A percentile compares a stretch with the other conserved stretches of the same genome.
Evolutionary conservation across 345 rosid species (phyloP).

Genomic region (rapeseed (Brassica napus)): DNA sequence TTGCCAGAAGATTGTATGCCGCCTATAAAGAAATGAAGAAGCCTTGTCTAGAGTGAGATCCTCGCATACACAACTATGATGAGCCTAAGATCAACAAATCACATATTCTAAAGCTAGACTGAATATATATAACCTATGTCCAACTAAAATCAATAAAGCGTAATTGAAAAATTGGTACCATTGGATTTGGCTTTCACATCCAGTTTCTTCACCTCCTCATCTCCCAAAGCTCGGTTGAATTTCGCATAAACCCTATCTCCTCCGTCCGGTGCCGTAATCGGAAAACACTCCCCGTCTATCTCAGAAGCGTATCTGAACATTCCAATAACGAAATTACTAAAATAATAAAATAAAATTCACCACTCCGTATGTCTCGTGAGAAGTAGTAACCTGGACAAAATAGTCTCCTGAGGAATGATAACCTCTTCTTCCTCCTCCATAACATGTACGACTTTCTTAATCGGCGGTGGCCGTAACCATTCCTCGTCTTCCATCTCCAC

Average conservation of each 20-base stretch:
- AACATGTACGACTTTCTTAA: conserved; percentile 28
- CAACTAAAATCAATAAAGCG: neutral
- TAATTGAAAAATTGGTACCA: conserved; percentile 41
- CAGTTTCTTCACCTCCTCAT: conserved; percentile 47
- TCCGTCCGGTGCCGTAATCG: conserved; percentile 78
- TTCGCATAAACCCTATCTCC: conserved; percentile 91
- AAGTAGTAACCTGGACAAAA: conserved; percentile 49
- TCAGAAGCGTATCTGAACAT: conserved; percentile 49
- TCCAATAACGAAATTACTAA: conserved; percentile 5
- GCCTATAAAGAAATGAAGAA: neutral
- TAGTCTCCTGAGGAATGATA: conserved; percentile 47
- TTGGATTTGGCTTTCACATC: conserved; percentile 45
- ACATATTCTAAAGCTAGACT: neutral
- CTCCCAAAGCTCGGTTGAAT: conserved; percentile 52
- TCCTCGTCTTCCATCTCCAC: conserved; percentile 49
- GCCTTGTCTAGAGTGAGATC: neutral
- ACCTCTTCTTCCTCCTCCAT: conserved; percentile 38
- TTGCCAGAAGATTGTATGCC: neutral
- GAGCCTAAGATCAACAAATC: neutral
- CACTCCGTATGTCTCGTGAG: neutral
- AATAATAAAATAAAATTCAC: neutral
- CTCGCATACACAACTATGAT: neutral
- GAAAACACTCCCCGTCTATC: conserved; percentile 83
- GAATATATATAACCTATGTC: neutral
- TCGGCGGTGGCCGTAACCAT: conserved; percentile 63